Evolutionary conservation across 768 basidiomycete species (phyloP).

Genomic region (Tephrocybe sp.): DNA sequence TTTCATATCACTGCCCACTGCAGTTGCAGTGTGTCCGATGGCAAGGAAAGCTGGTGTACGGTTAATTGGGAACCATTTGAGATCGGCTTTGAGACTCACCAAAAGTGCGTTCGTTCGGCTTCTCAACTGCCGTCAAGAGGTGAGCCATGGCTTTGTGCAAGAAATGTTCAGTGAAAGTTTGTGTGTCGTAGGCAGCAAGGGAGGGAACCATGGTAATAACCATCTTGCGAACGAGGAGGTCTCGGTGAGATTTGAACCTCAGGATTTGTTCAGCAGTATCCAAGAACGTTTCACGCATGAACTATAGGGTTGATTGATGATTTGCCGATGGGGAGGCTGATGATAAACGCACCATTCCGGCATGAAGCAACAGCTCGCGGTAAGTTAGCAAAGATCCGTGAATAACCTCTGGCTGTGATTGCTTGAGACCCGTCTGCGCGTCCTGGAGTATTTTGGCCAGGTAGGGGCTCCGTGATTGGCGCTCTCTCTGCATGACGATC

Average conservation of each 20-base stretch:
- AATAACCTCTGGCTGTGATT: conserved; percentile 81
- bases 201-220: conserved; percentile 96
- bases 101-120: conserved; percentile 84
- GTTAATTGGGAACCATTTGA: conserved; percentile 15
- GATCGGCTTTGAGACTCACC: conserved; percentile 46
- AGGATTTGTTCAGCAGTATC: conserved; percentile 90
- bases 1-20: conserved; percentile 94
- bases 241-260: conserved; percentile 84
- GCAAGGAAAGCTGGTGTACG: conserved; percentile 79
- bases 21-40: conserved; percentile 91
- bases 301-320: conserved; percentile 41
- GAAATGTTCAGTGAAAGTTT: conserved; percentile 88
- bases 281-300: conserved; percentile 85
- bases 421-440: conserved; percentile 80
- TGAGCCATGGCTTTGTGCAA: conserved; percentile 94
- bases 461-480: conserved; percentile 63
- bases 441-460: conserved; percentile 85
- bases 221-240: conserved; percentile 86
- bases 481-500: conserved; percentile 76
- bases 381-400: conserved; percentile 93
- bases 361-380: conserved; percentile 87
- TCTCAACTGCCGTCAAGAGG: conserved; percentile 84
- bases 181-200: conserved; percentile 91
- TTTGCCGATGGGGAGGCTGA: background rate
- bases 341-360: conserved; percentile 77